Conservation (phyloP, 148 eudicot species). For the Euryodendron excelsum region DNA sequence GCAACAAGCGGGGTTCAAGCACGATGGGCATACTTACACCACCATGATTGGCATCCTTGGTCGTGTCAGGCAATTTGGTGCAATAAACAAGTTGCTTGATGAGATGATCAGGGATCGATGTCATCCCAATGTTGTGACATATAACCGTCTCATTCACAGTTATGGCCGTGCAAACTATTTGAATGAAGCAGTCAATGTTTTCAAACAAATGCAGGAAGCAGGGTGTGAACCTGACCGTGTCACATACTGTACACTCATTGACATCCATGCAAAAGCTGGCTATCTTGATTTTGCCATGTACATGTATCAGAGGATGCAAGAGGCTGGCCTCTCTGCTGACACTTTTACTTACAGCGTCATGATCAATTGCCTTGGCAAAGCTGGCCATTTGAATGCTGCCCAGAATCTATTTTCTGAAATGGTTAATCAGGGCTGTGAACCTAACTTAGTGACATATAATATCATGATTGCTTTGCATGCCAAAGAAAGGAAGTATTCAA, state of each 20-base stretch:
- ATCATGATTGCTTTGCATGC: slow-evolving; percentile 97
- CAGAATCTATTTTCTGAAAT: slow-evolving; percentile 81
- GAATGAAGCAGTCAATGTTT: slow-evolving; percentile 70
- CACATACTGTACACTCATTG: slow-evolving; percentile 94
- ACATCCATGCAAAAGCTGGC: slow-evolving; percentile 96
- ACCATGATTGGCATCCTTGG: slow-evolving; percentile 98
- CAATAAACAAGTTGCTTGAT: slow-evolving; percentile 65
- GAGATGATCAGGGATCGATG: slow-evolving; percentile 85
- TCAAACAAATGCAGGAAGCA: slow-evolving; percentile 70
- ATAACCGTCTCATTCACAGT: slow-evolving; percentile 92
- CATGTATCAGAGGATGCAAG: slow-evolving; percentile 91
- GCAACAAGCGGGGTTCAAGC: slow-evolving; percentile 72
- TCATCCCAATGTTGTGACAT: slow-evolving; percentile 89
- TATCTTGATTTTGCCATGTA: slow-evolving; percentile 87
- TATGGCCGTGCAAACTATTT: slow-evolving; percentile 93
- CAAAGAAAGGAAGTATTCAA: slow-evolving; percentile 82
- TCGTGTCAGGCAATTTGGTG: slow-evolving; percentile 67
- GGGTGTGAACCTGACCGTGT: slow-evolving; percentile 94
- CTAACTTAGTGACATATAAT: slow-evolving; percentile 89
- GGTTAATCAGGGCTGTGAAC: slow-evolving; percentile 81
- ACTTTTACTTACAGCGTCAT: slow-evolving; percentile 96
- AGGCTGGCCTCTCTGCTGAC: slow-evolving; percentile 88
- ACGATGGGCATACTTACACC: slow-evolving; percentile 93
- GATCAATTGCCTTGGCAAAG: slow-evolving; percentile 96
- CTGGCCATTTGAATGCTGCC: slow-evolving; percentile 81